Conservation (phyloP, 352 stramenopile species). For the Phytophthora syringae region DNA sequence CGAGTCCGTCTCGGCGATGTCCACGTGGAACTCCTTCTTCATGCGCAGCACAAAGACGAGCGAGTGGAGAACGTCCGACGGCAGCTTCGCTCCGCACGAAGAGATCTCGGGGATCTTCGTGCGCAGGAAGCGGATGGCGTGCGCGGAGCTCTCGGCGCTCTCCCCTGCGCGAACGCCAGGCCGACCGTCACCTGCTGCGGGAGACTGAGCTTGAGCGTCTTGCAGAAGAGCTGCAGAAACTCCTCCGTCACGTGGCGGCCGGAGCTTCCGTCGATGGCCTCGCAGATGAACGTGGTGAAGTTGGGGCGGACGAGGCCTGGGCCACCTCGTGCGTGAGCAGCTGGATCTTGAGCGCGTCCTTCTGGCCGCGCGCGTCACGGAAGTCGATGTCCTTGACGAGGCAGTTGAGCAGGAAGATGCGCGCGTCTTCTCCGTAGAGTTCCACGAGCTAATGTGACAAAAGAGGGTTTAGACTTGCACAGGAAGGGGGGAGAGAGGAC, state of each 20-base stretch:
- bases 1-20: constrained; percentile 84
- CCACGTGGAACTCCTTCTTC: constrained; percentile 76
- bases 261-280: constrained; percentile 77
- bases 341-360: constrained; percentile 91
- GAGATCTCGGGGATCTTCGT: constrained; percentile 88
- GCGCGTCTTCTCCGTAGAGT: constrained; percentile 91
- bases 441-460: constrained; percentile 67
- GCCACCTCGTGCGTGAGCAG: constrained; percentile 91
- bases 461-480: too few relatives aligned
- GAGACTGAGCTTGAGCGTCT: constrained; percentile 84
- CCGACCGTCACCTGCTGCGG: constrained; percentile 88
- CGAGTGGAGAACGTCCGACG: constrained; percentile 82
- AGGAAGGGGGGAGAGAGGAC: constrained; percentile 11
- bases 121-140: constrained; percentile 82
- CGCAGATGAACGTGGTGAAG: constrained; percentile 91
- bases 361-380: constrained; percentile 82
- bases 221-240: constrained; percentile 80
- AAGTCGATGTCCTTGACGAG: constrained; percentile 93
- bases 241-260: constrained; percentile 73
- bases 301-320: constrained; percentile 90
- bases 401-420: constrained; percentile 92
- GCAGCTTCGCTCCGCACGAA: constrained; percentile 81
- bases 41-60: constrained; percentile 85
- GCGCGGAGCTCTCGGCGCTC: constrained; percentile 54
- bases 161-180: constrained; percentile 82